phyloP scores from a whole-genome alignment of 805 yeast species.

The Yarrowia sp. region DNA sequence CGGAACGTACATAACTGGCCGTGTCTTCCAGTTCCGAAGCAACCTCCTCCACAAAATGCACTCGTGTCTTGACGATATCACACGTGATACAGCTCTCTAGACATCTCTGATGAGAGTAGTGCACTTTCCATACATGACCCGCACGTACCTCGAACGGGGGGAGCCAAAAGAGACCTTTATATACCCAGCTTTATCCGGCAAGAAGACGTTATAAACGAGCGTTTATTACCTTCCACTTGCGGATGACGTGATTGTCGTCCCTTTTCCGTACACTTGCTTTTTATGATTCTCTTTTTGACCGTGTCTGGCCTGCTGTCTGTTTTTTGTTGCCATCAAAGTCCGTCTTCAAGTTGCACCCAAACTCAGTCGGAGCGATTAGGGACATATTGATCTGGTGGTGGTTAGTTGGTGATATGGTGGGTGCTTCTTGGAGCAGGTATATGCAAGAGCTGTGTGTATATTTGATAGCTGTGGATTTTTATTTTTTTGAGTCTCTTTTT shows the following conservation, averaged over 20 bases:
- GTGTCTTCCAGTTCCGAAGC: background rate
- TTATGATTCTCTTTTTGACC: background rate
- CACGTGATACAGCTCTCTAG: no score
- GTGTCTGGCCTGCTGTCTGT: background rate
- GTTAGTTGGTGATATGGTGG: no score
- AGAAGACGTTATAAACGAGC: background rate
- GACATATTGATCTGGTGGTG: background rate
- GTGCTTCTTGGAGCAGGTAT: no score
- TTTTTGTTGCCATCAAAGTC: conserved; percentile 1
- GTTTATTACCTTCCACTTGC: background rate
- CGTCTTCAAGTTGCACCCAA: background rate
- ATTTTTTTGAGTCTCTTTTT: background rate
- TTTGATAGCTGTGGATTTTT: background rate
- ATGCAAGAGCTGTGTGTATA: no score
- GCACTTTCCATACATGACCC: no score
- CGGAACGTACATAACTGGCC: background rate
- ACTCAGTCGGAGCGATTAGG: background rate
- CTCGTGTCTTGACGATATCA: no score
- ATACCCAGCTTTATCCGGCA: background rate
- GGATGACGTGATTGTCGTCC: background rate
- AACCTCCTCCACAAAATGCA: background rate
- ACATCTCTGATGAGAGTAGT: no score
- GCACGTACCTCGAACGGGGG: no score
- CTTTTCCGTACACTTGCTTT: background rate
- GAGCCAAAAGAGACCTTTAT: no score